phyloP scores from a whole-genome alignment of 2,329 filamentous ascomycete species.

The Hymenoscyphus albidus region DNA sequence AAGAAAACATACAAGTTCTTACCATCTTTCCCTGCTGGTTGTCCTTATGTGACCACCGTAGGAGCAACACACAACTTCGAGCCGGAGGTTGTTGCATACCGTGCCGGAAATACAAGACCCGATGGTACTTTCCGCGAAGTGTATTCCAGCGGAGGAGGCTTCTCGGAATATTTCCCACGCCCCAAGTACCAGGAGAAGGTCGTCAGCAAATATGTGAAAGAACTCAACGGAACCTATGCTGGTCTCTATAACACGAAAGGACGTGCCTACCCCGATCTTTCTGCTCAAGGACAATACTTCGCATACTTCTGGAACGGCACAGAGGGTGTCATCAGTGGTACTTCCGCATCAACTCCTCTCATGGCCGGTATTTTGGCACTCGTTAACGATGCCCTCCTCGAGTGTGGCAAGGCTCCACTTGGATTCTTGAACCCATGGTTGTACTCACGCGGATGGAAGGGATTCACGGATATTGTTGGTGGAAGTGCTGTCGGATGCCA shows the following conservation, averaged over 20 bases:
- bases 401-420: constrained; percentile 42
- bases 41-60: constrained; percentile 33
- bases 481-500: constrained; percentile 41
- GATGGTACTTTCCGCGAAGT: constrained; percentile 35
- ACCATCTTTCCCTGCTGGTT: constrained; percentile 49
- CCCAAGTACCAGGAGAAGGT: constrained; percentile 43
- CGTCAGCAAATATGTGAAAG: constrained; percentile 25
- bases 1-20: constrained; percentile 50
- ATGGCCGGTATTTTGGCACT: constrained; percentile 55
- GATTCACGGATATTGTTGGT: constrained; percentile 36
- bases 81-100: constrained; percentile 38
- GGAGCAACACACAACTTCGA: constrained; percentile 26
- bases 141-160: constrained; percentile 45
- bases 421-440: constrained; percentile 43
- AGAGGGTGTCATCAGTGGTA: constrained; percentile 42
- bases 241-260: constrained; percentile 37
- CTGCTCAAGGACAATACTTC: constrained; percentile 56
- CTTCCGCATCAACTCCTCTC: constrained; percentile 51
- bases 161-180: constrained; percentile 46
- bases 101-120: constrained; percentile 16
- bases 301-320: constrained; percentile 35
- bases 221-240: constrained; percentile 28
- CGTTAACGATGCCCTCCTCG: constrained; percentile 58
- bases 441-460: constrained; percentile 30
- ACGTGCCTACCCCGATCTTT: constrained; percentile 43